These are phyloP conservation scores for Saksenaea vasiformis DNA, from an alignment of 371 early-diverging fungal genomes.

Conservation along the genomic window DNA sequence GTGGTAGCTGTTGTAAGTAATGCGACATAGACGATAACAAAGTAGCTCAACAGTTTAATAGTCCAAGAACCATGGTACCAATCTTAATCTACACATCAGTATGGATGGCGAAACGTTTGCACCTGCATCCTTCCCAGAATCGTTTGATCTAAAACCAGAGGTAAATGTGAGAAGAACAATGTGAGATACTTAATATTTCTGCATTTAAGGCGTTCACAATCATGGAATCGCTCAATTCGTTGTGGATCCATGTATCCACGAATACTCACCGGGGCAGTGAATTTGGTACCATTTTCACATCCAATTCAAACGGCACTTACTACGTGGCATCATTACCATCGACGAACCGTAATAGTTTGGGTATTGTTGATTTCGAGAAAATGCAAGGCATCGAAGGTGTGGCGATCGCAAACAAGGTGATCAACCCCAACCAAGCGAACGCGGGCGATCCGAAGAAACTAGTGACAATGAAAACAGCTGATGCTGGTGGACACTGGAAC, in stretches of 20 bases:
- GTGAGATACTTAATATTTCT: background rate
- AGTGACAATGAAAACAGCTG: conserved; percentile 74
- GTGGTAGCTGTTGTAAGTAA: conserved; percentile 70
- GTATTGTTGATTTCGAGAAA: conserved; percentile 94
- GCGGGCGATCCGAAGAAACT: conserved; percentile 55
- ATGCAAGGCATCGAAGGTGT: conserved; percentile 91
- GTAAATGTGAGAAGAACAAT: conserved; percentile 8
- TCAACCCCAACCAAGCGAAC: conserved; percentile 65
- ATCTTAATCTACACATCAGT: conserved; percentile 68
- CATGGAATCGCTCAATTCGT: conserved; percentile 74
- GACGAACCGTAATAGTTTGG: conserved; percentile 79
- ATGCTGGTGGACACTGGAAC: conserved; percentile 84
- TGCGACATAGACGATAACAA: background rate
- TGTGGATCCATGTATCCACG: conserved; percentile 79
- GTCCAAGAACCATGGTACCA: conserved; percentile 46
- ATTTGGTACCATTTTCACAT: conserved; percentile 83
- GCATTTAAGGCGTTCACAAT: conserved; percentile 74
- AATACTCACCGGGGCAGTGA: conserved; percentile 61
- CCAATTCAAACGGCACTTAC: conserved; percentile 86
- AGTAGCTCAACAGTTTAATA: conserved; percentile 8
- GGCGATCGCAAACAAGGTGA: conserved; percentile 83
- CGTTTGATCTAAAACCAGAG: conserved; percentile 53
- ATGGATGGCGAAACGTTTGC: conserved; percentile 75
- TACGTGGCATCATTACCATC: conserved; percentile 69
- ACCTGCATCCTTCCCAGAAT: conserved; percentile 75